Evolutionary conservation across 768 basidiomycete genomes (phyloP).

Genomic region (Lactarius indigo): DNA sequence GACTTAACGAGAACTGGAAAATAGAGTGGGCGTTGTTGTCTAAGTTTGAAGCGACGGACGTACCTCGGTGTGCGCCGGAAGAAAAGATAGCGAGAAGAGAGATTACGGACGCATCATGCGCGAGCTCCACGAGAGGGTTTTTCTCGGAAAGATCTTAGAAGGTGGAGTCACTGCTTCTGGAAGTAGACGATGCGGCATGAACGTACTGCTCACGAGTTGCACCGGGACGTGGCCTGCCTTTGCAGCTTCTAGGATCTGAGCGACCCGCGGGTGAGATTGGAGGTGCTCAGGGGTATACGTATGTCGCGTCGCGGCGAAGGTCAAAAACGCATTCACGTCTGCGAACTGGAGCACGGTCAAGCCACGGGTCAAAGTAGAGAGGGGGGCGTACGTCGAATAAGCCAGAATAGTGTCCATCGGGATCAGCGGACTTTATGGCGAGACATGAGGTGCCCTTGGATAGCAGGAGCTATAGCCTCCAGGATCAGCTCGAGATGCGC

Average conservation of each 20-base stretch:
- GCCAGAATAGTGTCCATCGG: constrained; percentile 40
- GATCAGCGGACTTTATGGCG: constrained; percentile 45
- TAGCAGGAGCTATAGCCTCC: constrained; percentile 49
- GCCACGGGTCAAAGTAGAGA: not conserved
- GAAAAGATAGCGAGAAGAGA: constrained; percentile 64
- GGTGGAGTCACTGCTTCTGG: not conserved
- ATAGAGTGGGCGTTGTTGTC: not conserved
- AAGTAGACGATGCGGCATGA: not conserved
- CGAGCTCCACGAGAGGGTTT: constrained; percentile 65
- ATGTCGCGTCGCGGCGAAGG: constrained; percentile 76
- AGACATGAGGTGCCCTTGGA: constrained; percentile 63
- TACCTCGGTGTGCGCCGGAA: constrained; percentile 70
- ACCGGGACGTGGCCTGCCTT: constrained; percentile 71
- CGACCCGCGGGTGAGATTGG: constrained; percentile 53
- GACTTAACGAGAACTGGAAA: constrained; percentile 54
- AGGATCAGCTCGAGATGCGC: constrained; percentile 11
- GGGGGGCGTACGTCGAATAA: constrained; percentile 68
- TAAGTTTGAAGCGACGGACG: constrained; percentile 15
- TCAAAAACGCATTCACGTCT: constrained; percentile 85
- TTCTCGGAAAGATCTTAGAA: constrained; percentile 75
- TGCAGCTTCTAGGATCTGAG: constrained; percentile 71
- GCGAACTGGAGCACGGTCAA: constrained; percentile 50
- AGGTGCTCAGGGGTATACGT: constrained; percentile 60
- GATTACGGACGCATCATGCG: constrained; percentile 59
- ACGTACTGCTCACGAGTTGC: constrained; percentile 72